Percentiles rank a stretch among this genome's conserved stretches.
phyloP scores from a whole-genome alignment of 768 basidiomycete species.

The Russula dissimulans region DNA sequence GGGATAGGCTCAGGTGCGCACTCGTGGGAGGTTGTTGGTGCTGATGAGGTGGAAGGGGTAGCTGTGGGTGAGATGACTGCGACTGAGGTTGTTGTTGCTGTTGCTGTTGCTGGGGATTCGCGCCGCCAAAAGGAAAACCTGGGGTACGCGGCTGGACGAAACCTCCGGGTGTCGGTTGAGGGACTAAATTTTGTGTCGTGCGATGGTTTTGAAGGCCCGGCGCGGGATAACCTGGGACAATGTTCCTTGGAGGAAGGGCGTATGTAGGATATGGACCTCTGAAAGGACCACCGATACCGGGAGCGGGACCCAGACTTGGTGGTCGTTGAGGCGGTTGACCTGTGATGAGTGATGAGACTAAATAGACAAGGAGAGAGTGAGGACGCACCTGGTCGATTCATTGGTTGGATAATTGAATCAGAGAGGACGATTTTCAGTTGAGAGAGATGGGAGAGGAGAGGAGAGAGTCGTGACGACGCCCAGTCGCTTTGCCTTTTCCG shows the following conservation, averaged over 20 bases:
- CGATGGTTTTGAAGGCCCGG: slow-evolving; percentile 50
- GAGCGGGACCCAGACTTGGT: slow-evolving; percentile 60
- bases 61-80: slow-evolving; percentile 27
- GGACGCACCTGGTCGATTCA: slow-evolving; percentile 31
- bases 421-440: not conserved
- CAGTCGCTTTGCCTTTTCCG: slow-evolving; percentile 11
- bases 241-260: slow-evolving; percentile 52
- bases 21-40: slow-evolving; percentile 35
- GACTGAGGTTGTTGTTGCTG: slow-evolving; percentile 31
- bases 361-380: not conserved
- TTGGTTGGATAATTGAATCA: slow-evolving; percentile 9
- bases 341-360: slow-evolving; percentile 26
- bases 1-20: slow-evolving; percentile 45
- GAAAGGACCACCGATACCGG: slow-evolving; percentile 54
- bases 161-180: slow-evolving; percentile 44
- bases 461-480: not conserved
- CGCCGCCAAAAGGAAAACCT: slow-evolving; percentile 53
- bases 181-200: slow-evolving; percentile 45
- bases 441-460: not conserved
- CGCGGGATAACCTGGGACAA: slow-evolving; percentile 42
- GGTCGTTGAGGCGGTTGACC: slow-evolving; percentile 79
- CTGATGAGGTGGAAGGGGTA: slow-evolving; percentile 36
- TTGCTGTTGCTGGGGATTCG: slow-evolving; percentile 39
- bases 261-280: slow-evolving; percentile 46
- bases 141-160: slow-evolving; percentile 63